A percentile compares a stretch with the other conserved stretches of the same genome.
These are phyloP conservation scores for Chloranthus sessilifolius DNA, from an alignment of 164 flowering plant species.

Conservation along the genomic window DNA sequence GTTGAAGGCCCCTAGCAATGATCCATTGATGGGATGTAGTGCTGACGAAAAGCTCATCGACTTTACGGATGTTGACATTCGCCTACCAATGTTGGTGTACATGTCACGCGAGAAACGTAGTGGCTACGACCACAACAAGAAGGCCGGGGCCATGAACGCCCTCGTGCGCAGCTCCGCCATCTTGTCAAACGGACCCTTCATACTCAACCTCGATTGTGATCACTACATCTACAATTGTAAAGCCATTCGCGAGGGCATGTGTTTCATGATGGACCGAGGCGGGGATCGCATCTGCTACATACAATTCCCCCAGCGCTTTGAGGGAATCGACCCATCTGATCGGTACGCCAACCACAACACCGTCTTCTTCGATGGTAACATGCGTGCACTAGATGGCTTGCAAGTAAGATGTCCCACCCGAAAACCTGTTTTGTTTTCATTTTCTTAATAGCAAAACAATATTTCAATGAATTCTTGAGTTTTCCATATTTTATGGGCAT, in stretches of 20 bases:
- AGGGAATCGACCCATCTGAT: constrained; percentile 83
- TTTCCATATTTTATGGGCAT: background rate
- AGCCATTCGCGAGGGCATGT: constrained; percentile 78
- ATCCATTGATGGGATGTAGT: constrained; percentile 32
- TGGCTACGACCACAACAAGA: constrained; percentile 55
- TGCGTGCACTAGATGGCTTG: constrained; percentile 88
- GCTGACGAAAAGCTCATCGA: constrained; percentile 24
- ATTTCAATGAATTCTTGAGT: no score
- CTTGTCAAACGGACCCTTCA: constrained; percentile 72
- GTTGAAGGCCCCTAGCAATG: constrained; percentile 64
- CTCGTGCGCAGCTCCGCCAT: constrained; percentile 67
- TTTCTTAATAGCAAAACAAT: no score
- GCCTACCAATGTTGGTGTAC: constrained; percentile 31
- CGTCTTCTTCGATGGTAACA: constrained; percentile 78
- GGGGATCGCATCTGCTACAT: constrained; percentile 76
- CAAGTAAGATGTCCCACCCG: no score
- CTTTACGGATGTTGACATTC: constrained; percentile 26
- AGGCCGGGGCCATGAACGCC: constrained; percentile 87
- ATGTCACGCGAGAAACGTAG: constrained; percentile 30
- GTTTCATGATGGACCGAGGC: constrained; percentile 84
- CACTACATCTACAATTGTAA: constrained; percentile 67
- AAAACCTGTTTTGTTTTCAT: no score
- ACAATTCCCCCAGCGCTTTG: constrained; percentile 83
- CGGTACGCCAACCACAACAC: constrained; percentile 83
- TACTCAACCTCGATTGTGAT: constrained; percentile 77